phyloP scores from a whole-genome alignment of 352 stramenopile species.

The Pythium phragmitis region DNA sequence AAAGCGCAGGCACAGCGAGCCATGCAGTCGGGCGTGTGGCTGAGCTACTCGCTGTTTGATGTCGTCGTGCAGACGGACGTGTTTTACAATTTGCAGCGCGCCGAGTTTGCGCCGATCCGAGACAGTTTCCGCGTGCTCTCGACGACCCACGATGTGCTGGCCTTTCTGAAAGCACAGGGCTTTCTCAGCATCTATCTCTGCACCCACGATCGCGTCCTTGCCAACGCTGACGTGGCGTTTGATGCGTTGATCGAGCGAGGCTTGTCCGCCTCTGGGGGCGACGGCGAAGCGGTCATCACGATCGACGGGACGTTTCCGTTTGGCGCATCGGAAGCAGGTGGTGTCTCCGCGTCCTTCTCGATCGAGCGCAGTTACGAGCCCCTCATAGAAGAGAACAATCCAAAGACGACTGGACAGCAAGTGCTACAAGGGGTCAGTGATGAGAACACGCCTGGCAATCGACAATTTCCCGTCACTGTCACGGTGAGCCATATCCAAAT shows the following conservation, averaged over 20 bases:
- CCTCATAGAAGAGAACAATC: background rate
- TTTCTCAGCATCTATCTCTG: slow-evolving; percentile 66
- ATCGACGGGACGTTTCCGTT: slow-evolving; percentile 50
- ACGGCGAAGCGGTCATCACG: background rate
- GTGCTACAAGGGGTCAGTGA: background rate
- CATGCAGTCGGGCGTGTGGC: slow-evolving; percentile 51
- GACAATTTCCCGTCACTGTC: slow-evolving; percentile 1
- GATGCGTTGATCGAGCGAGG: slow-evolving; percentile 27
- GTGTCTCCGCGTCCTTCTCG: slow-evolving; percentile 12
- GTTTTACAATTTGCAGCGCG: slow-evolving; percentile 53
- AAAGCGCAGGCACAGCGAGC: slow-evolving; percentile 11
- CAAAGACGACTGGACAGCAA: background rate
- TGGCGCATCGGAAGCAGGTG: slow-evolving; percentile 28
- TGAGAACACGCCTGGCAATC: background rate
- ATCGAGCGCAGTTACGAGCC: slow-evolving; percentile 5
- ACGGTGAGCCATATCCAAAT: slow-evolving; percentile 41
- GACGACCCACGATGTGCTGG: slow-evolving; percentile 43
- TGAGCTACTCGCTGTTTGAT: slow-evolving; percentile 84
- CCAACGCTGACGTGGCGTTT: slow-evolving; percentile 57
- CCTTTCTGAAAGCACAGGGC: slow-evolving; percentile 33
- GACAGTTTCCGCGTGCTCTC: slow-evolving; percentile 72
- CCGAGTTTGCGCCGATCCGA: slow-evolving; percentile 66
- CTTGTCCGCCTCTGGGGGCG: background rate
- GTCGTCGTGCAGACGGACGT: slow-evolving; percentile 82
- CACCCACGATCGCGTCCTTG: slow-evolving; percentile 60